phyloP scores from a whole-genome alignment of 139 green algal genomes.

The Chlorokybus atmophyticus region DNA sequence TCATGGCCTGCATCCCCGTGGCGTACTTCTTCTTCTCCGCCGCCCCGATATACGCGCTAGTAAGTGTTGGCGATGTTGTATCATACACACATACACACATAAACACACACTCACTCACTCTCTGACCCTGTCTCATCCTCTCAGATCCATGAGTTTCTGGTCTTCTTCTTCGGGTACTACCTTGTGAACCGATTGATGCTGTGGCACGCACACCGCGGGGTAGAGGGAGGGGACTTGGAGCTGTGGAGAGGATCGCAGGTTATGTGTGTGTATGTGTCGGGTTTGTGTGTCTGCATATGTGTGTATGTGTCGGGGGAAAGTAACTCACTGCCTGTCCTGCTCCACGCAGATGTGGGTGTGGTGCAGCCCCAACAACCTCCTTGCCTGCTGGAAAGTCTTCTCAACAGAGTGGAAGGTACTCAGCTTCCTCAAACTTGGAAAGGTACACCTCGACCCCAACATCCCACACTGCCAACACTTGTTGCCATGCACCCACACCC shows the following conservation, averaged over 20 bases:
- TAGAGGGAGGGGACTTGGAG: slow-evolving; percentile 6
- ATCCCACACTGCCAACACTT: not conserved
- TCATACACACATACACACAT: too few species aligned
- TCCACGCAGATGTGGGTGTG: too few species aligned
- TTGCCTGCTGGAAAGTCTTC: slow-evolving; percentile 12
- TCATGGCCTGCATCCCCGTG: slow-evolving; percentile 6
- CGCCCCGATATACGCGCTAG: slow-evolving; percentile 4
- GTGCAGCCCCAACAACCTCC: slow-evolving; percentile 15
- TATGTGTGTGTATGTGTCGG: too few species aligned
- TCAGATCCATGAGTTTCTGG: slow-evolving; percentile 16
- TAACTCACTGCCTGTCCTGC: too few species aligned
- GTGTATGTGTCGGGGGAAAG: too few species aligned
- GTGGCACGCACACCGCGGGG: slow-evolving; percentile 9
- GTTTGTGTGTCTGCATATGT: too few species aligned
- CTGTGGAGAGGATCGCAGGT: slow-evolving; percentile 17
- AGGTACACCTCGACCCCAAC: not conserved
- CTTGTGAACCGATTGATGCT: slow-evolving; percentile 13
- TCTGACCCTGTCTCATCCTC: too few species aligned
- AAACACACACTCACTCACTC: too few species aligned
- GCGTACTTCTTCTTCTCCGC: slow-evolving; percentile 9
- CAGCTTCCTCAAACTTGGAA: slow-evolving; percentile 5
- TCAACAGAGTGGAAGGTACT: slow-evolving; percentile 5
- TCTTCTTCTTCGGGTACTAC: slow-evolving; percentile 18
- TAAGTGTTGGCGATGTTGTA: too few species aligned
- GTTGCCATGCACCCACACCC: not conserved